Conservation (phyloP, 2,329 filamentous ascomycete species). For the Cladosporium sp. region DNA sequence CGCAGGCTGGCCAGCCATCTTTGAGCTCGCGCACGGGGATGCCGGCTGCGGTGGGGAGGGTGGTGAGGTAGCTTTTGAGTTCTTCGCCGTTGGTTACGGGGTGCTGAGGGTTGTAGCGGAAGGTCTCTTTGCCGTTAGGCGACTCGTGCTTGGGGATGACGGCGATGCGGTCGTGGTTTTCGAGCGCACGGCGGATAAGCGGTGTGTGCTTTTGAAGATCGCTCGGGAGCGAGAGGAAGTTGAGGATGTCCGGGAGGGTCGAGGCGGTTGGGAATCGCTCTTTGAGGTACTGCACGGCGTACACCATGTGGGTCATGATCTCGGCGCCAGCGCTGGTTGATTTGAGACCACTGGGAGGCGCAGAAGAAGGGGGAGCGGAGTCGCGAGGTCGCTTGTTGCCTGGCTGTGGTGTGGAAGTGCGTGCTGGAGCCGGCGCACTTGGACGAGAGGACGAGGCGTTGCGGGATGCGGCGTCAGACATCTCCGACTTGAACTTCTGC, state of each 20-base stretch:
- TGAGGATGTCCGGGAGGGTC: conserved; percentile 70
- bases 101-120: conserved; percentile 78
- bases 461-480: conserved; percentile 26
- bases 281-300: conserved; percentile 77
- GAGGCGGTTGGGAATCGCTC: conserved; percentile 62
- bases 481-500: conserved; percentile 28
- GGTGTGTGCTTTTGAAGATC: conserved; percentile 42
- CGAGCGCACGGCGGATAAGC: conserved; percentile 64
- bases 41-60: conserved; percentile 73
- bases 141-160: conserved; percentile 43
- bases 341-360: conserved; percentile 40
- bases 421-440: conserved; percentile 18
- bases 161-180: conserved; percentile 59
- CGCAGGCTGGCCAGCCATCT: conserved; percentile 89
- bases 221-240: conserved; percentile 68
- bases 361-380: not conserved
- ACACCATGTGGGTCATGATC: conserved; percentile 82
- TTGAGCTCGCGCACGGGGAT: conserved; percentile 86
- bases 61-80: conserved; percentile 76
- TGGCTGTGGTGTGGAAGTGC: conserved; percentile 17
- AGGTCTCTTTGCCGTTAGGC: conserved; percentile 58
- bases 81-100: conserved; percentile 74
- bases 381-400: conserved; percentile 10
- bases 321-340: conserved; percentile 61
- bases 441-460: conserved; percentile 27